These are phyloP conservation scores for Penicillium sp. DNA, from an alignment of 2,329 filamentous ascomycete genomes.

Conservation along the genomic window DNA sequence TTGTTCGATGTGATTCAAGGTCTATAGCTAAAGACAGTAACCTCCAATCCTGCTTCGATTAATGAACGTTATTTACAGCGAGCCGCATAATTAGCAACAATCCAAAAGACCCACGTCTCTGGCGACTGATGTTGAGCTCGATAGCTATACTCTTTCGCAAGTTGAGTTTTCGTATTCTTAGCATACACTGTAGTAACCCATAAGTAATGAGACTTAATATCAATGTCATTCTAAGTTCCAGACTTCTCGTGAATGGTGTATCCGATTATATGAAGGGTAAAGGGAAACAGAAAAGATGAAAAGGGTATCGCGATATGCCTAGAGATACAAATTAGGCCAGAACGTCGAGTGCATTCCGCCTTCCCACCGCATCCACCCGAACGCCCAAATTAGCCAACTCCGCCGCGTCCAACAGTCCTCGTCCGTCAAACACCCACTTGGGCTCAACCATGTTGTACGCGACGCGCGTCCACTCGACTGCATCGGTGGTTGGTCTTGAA, in stretches of 20 bases:
- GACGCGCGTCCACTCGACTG: constrained; percentile 48
- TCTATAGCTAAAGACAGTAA: no score
- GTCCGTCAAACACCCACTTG: constrained; percentile 52
- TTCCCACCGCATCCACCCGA: constrained; percentile 34
- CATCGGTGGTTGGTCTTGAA: constrained; percentile 21
- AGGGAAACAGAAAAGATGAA: not conserved
- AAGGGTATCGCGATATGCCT: constrained; percentile 6
- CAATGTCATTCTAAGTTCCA: not conserved
- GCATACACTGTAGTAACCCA: no score
- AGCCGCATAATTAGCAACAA: no score
- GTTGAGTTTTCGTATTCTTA: no score
- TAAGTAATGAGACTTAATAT: not conserved
- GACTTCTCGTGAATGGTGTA: not conserved
- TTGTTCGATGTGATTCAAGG: no score
- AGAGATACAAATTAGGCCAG: not conserved
- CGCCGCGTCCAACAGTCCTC: constrained; percentile 34
- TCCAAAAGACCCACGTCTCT: no score
- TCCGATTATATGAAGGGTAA: not conserved
- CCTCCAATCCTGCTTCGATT: no score
- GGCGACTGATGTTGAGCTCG: no score
- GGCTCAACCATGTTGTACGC: constrained; percentile 47
- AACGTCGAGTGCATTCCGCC: constrained; percentile 7
- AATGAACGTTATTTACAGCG: no score
- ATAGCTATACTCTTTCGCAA: no score
- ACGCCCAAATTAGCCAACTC: constrained; percentile 39